Base-by-base conservation (phyloP, 805 yeast genomes). In the Monosporozyma servazzii region DNA sequence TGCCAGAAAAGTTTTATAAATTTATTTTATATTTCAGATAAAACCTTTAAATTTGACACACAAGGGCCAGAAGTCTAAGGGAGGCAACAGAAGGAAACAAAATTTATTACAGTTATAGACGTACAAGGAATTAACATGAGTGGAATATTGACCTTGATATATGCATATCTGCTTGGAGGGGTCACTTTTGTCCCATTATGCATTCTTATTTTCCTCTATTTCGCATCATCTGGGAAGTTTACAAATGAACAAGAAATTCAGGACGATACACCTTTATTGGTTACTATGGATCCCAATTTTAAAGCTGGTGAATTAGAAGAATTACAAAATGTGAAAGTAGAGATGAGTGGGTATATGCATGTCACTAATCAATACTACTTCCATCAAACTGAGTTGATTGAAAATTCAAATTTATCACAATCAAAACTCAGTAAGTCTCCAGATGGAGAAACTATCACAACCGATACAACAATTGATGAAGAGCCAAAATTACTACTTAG, bases 331-430 rank as follows among this genome's bases (percentile, higher is more conserved):
- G 78, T 84, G 0, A 79, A 80, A 25, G 77, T 88, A 0, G 76
- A 68, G 57, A 79, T 76, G 62, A 71, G 79, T 10, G 96, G 95
- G 8, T 87, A 95, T 95, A 69, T 88, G 2, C 79, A 84, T 2
- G 90, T 90, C n/a, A 86, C 95, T 0, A 82, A 80, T 54, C 91
- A 86, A 56, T 86, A 83, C 63, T 74, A 84, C 68, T 71, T 75
- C 52, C 72, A 77, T 67, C 61, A 84, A n/a, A 54, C 61, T n/a
- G 69, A 65, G 30, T 41, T 64, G 18, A 47, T 52, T 18, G 54
- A 37, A 37, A 37, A 53, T 13, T 10, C 46, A 7, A 27, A 43
- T 29, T 44, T 44, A 29, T 8, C 23, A 37, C 23, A 5, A 37
- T 37, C 40, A 5, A 30, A 29, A 27, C 13, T 30, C 17, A 33